phyloP scores from a whole-genome alignment of 2,329 filamentous ascomycete species.

The Aureobasidium sp. region DNA sequence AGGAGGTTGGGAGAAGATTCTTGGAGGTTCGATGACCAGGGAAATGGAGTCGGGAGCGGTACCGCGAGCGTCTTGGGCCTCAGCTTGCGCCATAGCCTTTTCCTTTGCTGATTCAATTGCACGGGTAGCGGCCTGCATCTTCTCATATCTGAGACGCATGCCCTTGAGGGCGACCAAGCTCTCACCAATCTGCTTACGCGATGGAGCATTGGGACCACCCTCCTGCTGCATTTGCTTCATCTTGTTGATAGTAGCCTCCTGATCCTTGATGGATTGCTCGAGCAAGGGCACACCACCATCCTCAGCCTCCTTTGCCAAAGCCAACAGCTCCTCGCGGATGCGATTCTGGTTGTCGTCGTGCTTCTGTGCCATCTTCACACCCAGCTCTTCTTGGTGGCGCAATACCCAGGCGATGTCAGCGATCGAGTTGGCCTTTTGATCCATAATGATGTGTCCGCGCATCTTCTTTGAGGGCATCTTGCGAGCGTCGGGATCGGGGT shows the following conservation, averaged over 20 bases:
- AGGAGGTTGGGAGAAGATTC: background rate
- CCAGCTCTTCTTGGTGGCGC: slow-evolving; percentile 36
- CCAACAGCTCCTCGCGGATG: slow-evolving; percentile 4
- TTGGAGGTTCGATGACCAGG: background rate
- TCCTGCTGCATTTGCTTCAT: background rate
- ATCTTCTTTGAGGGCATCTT: slow-evolving; percentile 24
- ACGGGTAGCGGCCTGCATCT: background rate
- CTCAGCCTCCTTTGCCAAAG: slow-evolving; percentile 11
- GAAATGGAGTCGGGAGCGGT: background rate
- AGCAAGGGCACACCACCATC: slow-evolving; percentile 2
- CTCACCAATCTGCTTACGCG: background rate
- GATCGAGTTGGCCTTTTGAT: slow-evolving; percentile 55
- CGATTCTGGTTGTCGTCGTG: background rate
- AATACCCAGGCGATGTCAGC: slow-evolving; percentile 53
- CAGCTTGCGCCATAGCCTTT: background rate
- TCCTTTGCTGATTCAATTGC: background rate
- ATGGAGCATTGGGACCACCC: background rate
- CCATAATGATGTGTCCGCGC: slow-evolving; percentile 45
- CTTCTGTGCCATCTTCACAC: slow-evolving; percentile 7
- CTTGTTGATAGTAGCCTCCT: background rate
- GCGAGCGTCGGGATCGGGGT: slow-evolving; percentile 12
- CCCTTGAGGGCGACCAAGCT: background rate
- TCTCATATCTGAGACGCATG: background rate
- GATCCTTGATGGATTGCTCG: slow-evolving; percentile 1
- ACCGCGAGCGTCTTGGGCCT: background rate